A percentile compares a stretch with the other conserved stretches of the same genome.
phyloP scores from a whole-genome alignment of 140 eudicot species.

The Ambrosia hybrid region DNA sequence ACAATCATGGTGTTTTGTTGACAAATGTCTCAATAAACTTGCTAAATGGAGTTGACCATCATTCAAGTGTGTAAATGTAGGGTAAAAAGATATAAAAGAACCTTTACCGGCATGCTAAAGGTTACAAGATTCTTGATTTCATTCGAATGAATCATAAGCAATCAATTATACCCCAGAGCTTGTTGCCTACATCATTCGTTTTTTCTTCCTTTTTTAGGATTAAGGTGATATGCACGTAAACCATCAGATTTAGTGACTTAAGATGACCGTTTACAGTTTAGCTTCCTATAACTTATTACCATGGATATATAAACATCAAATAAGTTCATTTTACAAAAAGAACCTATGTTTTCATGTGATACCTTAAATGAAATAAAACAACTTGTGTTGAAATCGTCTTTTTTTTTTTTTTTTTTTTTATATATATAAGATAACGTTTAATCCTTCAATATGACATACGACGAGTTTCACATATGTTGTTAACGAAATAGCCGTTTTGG shows the following conservation, averaged over 20 bases:
- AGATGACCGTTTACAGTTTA: not conserved
- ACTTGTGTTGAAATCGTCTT: not conserved
- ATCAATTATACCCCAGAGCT: conserved; percentile 20
- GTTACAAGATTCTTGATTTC: conserved; percentile 37
- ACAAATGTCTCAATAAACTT: conserved; percentile 30
- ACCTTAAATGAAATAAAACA: not conserved
- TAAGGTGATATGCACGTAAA: not conserved
- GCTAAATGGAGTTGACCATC: conserved; percentile 50
- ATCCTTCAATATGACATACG: not conserved
- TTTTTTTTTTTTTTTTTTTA: not conserved
- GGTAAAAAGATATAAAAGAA: conserved; percentile 28
- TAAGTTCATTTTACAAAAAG: not conserved
- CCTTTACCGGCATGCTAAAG: conserved; percentile 40
- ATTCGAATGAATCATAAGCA: conserved; percentile 33
- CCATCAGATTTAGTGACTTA: not conserved
- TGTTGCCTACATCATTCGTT: conserved; percentile 11
- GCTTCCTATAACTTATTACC: not conserved
- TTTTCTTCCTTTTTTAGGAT: not conserved
- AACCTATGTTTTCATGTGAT: not conserved
- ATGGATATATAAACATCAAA: not conserved
- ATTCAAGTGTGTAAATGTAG: conserved; percentile 30
- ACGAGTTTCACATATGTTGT: not conserved
- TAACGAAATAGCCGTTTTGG: not conserved
- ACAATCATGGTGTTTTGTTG: conserved; percentile 42
- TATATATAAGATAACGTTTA: not conserved